Percentiles rank a stretch among this genome's conserved stretches.
These are phyloP conservation scores for Mercurialis annua DNA, from an alignment of 345 rosid genomes.

Conservation along the genomic window DNA sequence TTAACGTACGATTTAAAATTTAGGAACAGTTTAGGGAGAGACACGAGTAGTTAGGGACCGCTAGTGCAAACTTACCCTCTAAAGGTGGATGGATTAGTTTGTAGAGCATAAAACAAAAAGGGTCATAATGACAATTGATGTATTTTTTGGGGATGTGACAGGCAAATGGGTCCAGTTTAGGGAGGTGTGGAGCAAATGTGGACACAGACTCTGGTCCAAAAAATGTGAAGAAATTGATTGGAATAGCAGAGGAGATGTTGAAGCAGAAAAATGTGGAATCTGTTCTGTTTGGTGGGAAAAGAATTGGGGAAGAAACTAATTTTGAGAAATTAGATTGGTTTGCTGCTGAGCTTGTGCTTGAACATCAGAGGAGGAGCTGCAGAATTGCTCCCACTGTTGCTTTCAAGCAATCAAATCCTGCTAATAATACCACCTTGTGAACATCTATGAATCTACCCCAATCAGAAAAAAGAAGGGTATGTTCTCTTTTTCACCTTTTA, in stretches of 20 bases:
- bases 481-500: slow-evolving; percentile 12
- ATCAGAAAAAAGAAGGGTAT: slow-evolving; percentile 29
- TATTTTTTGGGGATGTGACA: slow-evolving; percentile 21
- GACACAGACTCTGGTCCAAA: slow-evolving; percentile 64
- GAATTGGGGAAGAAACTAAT: slow-evolving; percentile 68
- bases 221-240: slow-evolving; percentile 71
- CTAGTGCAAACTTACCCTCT: too few relatives aligned
- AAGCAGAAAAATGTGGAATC: slow-evolving; percentile 96
- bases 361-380: slow-evolving; percentile 89
- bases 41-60: too few relatives aligned
- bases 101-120: background rate
- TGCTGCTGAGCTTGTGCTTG: slow-evolving; percentile 78
- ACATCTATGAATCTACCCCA: slow-evolving; percentile 27
- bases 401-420: slow-evolving; percentile 71
- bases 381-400: slow-evolving; percentile 98
- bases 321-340: slow-evolving; percentile 86
- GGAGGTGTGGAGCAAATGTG: slow-evolving; percentile 56
- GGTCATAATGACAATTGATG: background rate
- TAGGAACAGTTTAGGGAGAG: too few relatives aligned
- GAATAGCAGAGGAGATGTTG: slow-evolving; percentile 84
- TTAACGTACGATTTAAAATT: too few relatives aligned
- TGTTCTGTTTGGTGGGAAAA: slow-evolving; percentile 80
- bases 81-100: slow-evolving; percentile 1
- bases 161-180: slow-evolving; percentile 81
- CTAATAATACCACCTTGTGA: slow-evolving; percentile 35